A percentile compares a stretch with the other conserved stretches of the same genome.
These are phyloP conservation scores for Aureobasidium sp. DNA, from an alignment of 2,329 filamentous ascomycete species.

Conservation along the genomic window DNA sequence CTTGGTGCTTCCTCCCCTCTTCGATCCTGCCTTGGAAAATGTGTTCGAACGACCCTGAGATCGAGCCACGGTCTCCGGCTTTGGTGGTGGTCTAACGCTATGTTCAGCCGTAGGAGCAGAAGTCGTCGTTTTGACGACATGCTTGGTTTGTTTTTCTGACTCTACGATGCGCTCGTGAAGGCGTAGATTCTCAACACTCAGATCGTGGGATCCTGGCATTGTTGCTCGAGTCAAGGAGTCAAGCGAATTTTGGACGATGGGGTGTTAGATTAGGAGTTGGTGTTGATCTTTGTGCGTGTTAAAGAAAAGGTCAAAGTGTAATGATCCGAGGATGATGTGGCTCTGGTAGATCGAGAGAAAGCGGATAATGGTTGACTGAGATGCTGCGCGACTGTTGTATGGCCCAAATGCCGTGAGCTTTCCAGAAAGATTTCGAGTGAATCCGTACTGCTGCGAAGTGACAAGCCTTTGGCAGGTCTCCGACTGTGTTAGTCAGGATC, in stretches of 20 bases:
- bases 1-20: not conserved
- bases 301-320: too few species aligned
- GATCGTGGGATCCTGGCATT: constrained; percentile 9
- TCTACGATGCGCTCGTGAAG: not conserved
- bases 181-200: constrained; percentile 3
- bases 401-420: not conserved
- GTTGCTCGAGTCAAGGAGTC: not conserved
- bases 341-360: not conserved
- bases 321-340: too few species aligned
- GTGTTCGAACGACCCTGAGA: not conserved
- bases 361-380: not conserved
- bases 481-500: not conserved
- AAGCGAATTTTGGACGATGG: too few species aligned
- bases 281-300: too few species aligned
- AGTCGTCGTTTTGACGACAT: not conserved
- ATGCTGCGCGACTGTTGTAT: not conserved
- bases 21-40: not conserved
- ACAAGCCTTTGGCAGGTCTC: not conserved
- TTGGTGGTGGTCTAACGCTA: not conserved
- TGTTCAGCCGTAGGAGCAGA: not conserved
- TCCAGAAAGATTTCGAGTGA: not conserved
- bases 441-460: not conserved
- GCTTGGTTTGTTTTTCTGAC: not conserved
- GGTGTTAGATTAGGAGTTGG: too few species aligned
- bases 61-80: not conserved